phyloP scores from a whole-genome alignment of 2,329 filamentous ascomycete species.

The Trichophyton equinum region DNA sequence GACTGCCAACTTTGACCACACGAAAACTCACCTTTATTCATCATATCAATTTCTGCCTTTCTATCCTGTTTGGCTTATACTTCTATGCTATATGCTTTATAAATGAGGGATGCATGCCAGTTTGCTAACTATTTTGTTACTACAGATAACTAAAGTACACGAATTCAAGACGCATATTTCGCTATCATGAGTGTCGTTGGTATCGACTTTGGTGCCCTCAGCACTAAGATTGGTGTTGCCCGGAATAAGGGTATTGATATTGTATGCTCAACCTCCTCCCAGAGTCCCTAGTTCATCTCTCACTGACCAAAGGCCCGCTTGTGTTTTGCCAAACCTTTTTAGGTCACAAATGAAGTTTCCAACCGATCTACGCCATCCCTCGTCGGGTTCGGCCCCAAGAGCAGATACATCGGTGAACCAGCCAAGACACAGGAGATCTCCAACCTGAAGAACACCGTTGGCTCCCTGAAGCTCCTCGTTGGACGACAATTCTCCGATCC shows the following conservation, averaged over 20 bases:
- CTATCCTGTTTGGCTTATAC: not conserved
- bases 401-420: slow-evolving; percentile 83
- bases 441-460: slow-evolving; percentile 98
- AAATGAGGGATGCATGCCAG: not conserved
- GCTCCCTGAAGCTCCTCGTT: slow-evolving; percentile 80
- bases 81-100: not conserved
- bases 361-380: slow-evolving; percentile 95
- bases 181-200: slow-evolving; percentile 53
- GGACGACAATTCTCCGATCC: slow-evolving; percentile 79
- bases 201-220: slow-evolving; percentile 90
- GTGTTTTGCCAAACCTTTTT: slow-evolving; percentile 10
- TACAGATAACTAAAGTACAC: not conserved
- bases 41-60: not conserved
- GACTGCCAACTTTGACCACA: not conserved
- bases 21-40: not conserved
- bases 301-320: slow-evolving; percentile 11
- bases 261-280: slow-evolving; percentile 47
- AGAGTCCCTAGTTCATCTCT: slow-evolving; percentile 14
- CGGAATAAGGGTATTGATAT: slow-evolving; percentile 98
- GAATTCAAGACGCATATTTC: not conserved
- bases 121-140: not conserved
- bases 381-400: slow-evolving; percentile 89
- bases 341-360: slow-evolving; percentile 99
- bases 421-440: slow-evolving; percentile 99
- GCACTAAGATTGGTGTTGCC: slow-evolving; percentile 94